Evolutionary conservation across 2,329 filamentous ascomycete species (phyloP).

Genomic region (Orbilia javanica): DNA sequence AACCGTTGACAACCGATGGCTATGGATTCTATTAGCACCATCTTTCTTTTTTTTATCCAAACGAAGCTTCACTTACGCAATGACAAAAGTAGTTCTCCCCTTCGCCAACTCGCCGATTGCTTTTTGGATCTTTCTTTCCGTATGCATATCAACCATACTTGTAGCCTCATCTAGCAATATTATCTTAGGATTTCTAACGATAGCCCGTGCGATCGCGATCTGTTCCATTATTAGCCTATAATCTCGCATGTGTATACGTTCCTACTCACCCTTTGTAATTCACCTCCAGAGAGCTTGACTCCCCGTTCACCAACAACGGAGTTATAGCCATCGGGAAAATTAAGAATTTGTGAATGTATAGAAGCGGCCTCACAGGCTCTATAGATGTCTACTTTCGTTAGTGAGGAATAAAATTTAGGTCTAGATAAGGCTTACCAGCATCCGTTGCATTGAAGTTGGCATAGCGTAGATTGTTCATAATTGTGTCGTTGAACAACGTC

Average conservation of each 20-base stretch:
- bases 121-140: slow-evolving; percentile 67
- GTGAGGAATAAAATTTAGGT: background rate
- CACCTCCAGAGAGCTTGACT: slow-evolving; percentile 69
- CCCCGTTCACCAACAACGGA: slow-evolving; percentile 69
- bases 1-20: slow-evolving; percentile 78
- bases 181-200: slow-evolving; percentile 67
- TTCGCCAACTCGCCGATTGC: slow-evolving; percentile 68
- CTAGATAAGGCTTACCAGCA: slow-evolving; percentile 62
- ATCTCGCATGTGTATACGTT: background rate
- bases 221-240: slow-evolving; percentile 28
- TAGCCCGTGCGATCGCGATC: slow-evolving; percentile 64
- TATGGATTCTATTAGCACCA: slow-evolving; percentile 62
- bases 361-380: slow-evolving; percentile 74
- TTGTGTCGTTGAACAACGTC: slow-evolving; percentile 74
- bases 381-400: slow-evolving; percentile 67
- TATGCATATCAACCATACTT: slow-evolving; percentile 68
- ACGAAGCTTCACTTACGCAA: slow-evolving; percentile 66
- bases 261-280: slow-evolving; percentile 66
- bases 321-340: slow-evolving; percentile 70
- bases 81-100: slow-evolving; percentile 69
- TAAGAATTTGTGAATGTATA: slow-evolving; percentile 75
- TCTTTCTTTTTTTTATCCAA: slow-evolving; percentile 38
- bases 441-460: slow-evolving; percentile 73
- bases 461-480: slow-evolving; percentile 76
- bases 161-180: slow-evolving; percentile 70